Conservation (phyloP, 768 basidiomycete species). For the Termitomyces sp. region DNA sequence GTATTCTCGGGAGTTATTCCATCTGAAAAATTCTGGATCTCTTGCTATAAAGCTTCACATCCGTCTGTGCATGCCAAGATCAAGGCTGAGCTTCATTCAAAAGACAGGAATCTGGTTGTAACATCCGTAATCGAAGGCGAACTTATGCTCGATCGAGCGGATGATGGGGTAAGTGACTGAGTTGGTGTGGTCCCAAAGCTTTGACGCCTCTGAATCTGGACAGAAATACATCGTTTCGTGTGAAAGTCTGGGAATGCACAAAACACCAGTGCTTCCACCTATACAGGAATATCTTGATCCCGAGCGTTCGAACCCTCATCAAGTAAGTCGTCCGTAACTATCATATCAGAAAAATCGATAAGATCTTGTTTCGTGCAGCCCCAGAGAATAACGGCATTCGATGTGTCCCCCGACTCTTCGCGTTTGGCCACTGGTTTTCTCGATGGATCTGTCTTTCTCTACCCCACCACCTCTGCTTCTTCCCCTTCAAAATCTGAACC, state of each 20-base stretch:
- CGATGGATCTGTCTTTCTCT: constrained; percentile 52
- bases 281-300: constrained; percentile 44
- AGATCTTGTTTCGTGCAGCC: constrained; percentile 25
- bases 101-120: constrained; percentile 41
- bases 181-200: not conserved
- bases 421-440: constrained; percentile 57
- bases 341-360: not conserved
- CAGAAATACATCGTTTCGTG: constrained; percentile 42
- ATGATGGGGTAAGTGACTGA: constrained; percentile 19
- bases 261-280: constrained; percentile 45
- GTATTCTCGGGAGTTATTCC: constrained; percentile 52
- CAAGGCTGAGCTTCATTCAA: constrained; percentile 44
- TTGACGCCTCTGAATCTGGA: not conserved
- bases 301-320: constrained; percentile 34
- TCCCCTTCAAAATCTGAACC: constrained; percentile 13
- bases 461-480: constrained; percentile 25
- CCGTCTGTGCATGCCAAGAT: constrained; percentile 64
- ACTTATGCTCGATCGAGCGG: constrained; percentile 27
- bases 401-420: constrained; percentile 51
- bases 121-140: constrained; percentile 44
- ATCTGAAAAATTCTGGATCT: constrained; percentile 67
- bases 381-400: constrained; percentile 58
- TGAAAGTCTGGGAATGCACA: constrained; percentile 37
- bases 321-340: constrained; percentile 22
- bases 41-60: constrained; percentile 53